Evolutionary conservation across 305 asterid species (phyloP), one percentile per base, ranked within the genome.

Genomic region (Coffea humblotiana): DNA sequence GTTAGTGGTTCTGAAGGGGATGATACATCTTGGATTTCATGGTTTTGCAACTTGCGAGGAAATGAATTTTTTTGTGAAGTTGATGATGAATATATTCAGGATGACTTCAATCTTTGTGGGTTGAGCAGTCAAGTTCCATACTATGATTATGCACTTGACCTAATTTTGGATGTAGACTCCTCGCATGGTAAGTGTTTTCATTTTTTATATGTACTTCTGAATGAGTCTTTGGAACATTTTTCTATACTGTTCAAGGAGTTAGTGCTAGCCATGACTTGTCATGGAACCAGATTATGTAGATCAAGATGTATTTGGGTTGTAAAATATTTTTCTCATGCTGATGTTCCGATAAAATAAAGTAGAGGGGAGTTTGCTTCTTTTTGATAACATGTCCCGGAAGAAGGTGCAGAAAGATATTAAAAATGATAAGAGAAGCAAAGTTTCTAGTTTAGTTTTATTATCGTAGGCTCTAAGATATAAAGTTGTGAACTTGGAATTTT

Each of bases 11-110:
- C 98, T 75, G 99, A 95, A 76, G 99, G 97, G 85, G 99, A 95
- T 49, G 99, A 95, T 81, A 91, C 98, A 70, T 95, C 98, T 5
- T 95, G 99, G 99, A 94, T 95, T 86, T 93, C 98, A 40, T 95
- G 99, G 99, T 95, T 92, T 85, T 95, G 99, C 91, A 95, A 95
- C 87, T 88, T 94, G 91, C 88, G 99, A 43, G 98, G 99, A 80
- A 95, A 95, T 32, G 99, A 95, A 83, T 93, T 95, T 87, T 95
- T 95, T 77, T 95, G 99, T 80, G 99, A 95, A 85, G 98, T 93
- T 78, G 99, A 95, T 81, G 99, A 95, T 75, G 99, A 95, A 79
- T 93, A 95, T 85, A 95, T 95, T 80, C 98, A 95, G 83, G 99
- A 95, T 74, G 99, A 95, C 81, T 95, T 95, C 77, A 95, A 95